These are phyloP conservation scores for Lepidium sativum DNA, from an alignment of 345 rosid genomes.

Conservation along the genomic window DNA sequence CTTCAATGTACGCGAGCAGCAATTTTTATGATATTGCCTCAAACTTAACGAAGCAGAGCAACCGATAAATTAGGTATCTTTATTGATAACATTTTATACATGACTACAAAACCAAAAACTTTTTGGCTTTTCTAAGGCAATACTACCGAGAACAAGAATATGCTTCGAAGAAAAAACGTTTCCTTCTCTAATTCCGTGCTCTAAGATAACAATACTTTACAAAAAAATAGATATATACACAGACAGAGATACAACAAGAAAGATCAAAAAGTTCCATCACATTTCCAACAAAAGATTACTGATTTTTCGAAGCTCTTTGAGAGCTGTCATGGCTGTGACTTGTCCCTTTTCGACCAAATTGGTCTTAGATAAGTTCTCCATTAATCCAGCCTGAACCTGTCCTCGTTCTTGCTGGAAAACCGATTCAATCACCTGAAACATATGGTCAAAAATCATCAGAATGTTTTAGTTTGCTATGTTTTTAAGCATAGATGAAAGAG, in stretches of 20 bases:
- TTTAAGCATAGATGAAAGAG: not conserved
- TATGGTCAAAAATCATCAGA: not conserved
- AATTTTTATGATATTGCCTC: not conserved
- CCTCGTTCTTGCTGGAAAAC: slow-evolving; percentile 87
- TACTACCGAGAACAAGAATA: not conserved
- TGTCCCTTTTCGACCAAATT: slow-evolving; percentile 86
- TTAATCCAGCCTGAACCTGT: slow-evolving; percentile 40
- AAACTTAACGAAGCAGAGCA: not conserved
- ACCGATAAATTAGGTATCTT: not conserved
- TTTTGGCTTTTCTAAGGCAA: not conserved
- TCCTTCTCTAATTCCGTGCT: not conserved
- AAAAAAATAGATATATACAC: slow-evolving; percentile 35
- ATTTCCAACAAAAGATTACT: slow-evolving; percentile 89
- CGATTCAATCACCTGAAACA: slow-evolving; percentile 69
- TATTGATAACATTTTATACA: not conserved
- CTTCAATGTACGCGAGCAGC: not conserved
- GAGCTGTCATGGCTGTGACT: slow-evolving; percentile 76
- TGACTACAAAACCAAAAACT: not conserved
- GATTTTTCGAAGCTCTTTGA: slow-evolving; percentile 85
- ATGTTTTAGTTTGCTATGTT: not conserved
- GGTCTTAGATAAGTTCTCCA: slow-evolving; percentile 61
- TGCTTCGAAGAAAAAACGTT: not conserved
- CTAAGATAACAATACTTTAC: slow-evolving; percentile 43
- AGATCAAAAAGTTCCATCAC: slow-evolving; percentile 35
- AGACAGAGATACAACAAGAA: slow-evolving; percentile 4